Base-by-base conservation (phyloP, 148 eudicot species). In the Camellia granthamiana region DNA sequence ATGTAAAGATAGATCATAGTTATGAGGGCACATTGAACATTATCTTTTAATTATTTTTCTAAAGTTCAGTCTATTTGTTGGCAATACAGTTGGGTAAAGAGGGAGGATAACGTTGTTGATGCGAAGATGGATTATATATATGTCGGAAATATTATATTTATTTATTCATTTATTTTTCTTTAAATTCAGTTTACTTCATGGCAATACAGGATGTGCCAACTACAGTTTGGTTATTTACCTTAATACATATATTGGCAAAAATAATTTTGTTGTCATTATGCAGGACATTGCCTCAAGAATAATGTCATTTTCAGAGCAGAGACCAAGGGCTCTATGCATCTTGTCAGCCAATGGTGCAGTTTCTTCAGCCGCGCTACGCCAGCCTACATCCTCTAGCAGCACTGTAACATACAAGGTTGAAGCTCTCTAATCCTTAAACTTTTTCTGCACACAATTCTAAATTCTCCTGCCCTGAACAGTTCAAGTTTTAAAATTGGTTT, bases 251-350 rank as follows among this genome's bases (percentile, higher is more conserved):
- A 55, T 51, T 51, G 30, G 76, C 7, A 23, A 44, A 72, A 46
- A 61, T 72, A 55, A 55, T 21, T 59, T 44, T 38, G 21, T 21
- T 76, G 71, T 64, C 10, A 58, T 55, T 76, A 15, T 80, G 72
- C 92, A 94, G 98, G 94, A 94, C 72, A 81, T 94, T 90, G 93
- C 97, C 7, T 81, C 88, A 68, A 94, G 91, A 79, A 88, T 94
- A 85, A 84, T 91, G 46, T 78, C 91, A 66, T 94, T 92, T 84
- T 84, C 98, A 62, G 94, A 94, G 74, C 97, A 94, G 82, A 87
- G 94, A 87, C 93, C 94, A 19, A 86, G 98, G 84, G 98, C 97
- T 80, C 67, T 94, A 47, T 94, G 98, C 80, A 84, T 94, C 74
- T 74, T 94, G 89, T 91, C 98, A 42, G 98, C 91, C 44, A 91